These are phyloP conservation scores for Collybia nuda DNA, from an alignment of 768 basidiomycete species.

Conservation along the genomic window DNA sequence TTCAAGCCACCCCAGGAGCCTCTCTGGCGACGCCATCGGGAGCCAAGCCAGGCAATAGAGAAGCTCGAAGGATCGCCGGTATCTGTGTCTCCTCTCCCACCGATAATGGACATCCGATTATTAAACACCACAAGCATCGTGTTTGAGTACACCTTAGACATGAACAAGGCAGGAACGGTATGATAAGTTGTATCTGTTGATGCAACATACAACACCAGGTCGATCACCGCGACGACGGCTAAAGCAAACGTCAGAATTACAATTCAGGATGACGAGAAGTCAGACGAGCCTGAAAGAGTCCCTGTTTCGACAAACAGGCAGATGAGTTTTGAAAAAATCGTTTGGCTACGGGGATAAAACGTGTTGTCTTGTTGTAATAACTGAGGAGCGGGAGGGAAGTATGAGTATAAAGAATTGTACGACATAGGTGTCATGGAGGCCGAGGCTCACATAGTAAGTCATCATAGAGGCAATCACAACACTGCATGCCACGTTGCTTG, in stretches of 20 bases:
- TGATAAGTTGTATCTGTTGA: slow-evolving; percentile 23
- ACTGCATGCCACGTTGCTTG: too few relatives aligned
- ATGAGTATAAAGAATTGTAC: too few relatives aligned
- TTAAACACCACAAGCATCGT: slow-evolving; percentile 32
- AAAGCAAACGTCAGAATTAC: not conserved
- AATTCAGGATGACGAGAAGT: not conserved
- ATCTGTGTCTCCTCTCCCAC: slow-evolving; percentile 9
- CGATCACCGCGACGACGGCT: slow-evolving; percentile 29
- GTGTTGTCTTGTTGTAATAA: slow-evolving; percentile 17
- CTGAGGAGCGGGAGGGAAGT: too few relatives aligned
- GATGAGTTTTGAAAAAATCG: slow-evolving; percentile 25
- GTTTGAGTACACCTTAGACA: slow-evolving; percentile 34
- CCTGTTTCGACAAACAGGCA: slow-evolving; percentile 37
- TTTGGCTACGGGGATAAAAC: slow-evolving; percentile 21
- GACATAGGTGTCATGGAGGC: not conserved
- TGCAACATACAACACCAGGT: slow-evolving; percentile 25
- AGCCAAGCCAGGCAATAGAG: too few relatives aligned
- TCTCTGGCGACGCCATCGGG: too few relatives aligned
- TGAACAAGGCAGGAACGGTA: slow-evolving; percentile 29
- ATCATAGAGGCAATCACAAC: not conserved
- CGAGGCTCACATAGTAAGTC: not conserved
- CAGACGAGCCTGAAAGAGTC: slow-evolving; percentile 23
- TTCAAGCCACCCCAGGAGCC: too few relatives aligned
- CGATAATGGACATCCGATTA: slow-evolving; percentile 24
- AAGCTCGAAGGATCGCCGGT: too few relatives aligned